Evolutionary conservation across 2,329 filamentous ascomycete species (phyloP).

Genomic region (Lomentospora prolificans): DNA sequence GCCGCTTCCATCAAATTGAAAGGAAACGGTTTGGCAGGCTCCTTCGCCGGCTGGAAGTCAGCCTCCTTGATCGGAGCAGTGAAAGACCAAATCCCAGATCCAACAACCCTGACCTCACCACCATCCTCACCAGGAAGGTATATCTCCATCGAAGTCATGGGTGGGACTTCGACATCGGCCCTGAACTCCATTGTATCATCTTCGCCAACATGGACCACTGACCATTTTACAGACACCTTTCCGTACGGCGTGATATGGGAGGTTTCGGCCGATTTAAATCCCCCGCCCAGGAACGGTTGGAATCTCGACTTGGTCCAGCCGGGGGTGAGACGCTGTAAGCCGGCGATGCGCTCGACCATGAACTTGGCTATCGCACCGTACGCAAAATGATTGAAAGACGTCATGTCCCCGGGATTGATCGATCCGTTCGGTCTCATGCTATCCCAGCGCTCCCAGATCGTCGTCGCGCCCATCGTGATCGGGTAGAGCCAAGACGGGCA

Average conservation of each 20-base stretch:
- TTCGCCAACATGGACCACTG: not conserved
- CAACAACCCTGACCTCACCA: not conserved
- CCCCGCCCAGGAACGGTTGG: constrained; percentile 6
- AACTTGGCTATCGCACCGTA: constrained; percentile 27
- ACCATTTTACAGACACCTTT: constrained; percentile 6
- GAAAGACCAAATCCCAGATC: constrained; percentile 9
- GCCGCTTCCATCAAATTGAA: too few relatives aligned
- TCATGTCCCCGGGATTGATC: constrained; percentile 31
- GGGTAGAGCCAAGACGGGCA: constrained; percentile 29
- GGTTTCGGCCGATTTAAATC: constrained; percentile 7
- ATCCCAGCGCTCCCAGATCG: constrained; percentile 33
- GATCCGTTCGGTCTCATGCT: constrained; percentile 24
- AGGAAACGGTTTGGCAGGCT: too few relatives aligned
- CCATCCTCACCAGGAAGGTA: constrained; percentile 7
- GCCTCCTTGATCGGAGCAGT: too few relatives aligned
- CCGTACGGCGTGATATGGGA: constrained; percentile 8
- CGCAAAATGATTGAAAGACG: constrained; percentile 31
- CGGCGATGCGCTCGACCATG: constrained; percentile 20
- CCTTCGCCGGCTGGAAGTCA: too few relatives aligned
- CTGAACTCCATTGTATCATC: constrained; percentile 1
- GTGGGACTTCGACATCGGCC: constrained; percentile 10
- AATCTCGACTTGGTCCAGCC: constrained; percentile 15
- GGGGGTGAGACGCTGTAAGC: constrained; percentile 13
- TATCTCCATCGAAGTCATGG: constrained; percentile 10
- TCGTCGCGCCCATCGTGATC: constrained; percentile 28